These are phyloP conservation scores for Gossypium schwendimanii DNA, from an alignment of 441 rosid species.

Conservation along the genomic window DNA sequence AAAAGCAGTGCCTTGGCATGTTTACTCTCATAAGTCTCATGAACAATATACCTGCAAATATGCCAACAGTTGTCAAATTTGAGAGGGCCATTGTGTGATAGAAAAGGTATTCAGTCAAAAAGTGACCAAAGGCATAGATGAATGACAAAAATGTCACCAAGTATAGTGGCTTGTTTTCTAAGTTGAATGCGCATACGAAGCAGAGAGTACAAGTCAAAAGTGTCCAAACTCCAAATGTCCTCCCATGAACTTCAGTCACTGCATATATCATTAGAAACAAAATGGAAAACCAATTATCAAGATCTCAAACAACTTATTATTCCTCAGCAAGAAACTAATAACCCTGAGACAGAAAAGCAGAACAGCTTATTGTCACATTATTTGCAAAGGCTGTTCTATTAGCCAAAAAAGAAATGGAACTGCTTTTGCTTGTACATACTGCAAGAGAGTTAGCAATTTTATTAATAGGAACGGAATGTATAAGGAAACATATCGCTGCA, in stretches of 20 bases:
- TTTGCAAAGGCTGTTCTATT: background rate
- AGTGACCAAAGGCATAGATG: conserved; percentile 82
- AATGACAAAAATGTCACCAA: conserved; percentile 78
- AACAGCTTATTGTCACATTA: too few relatives aligned
- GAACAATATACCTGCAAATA: conserved; percentile 55
- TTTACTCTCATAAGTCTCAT: background rate
- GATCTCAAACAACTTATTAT: background rate
- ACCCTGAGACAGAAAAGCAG: background rate
- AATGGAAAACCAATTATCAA: background rate
- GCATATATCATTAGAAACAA: conserved; percentile 9
- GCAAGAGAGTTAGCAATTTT: background rate
- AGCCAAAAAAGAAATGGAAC: background rate
- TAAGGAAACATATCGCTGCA: background rate
- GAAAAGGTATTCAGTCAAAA: conserved; percentile 67
- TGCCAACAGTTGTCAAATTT: conserved; percentile 65
- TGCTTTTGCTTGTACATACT: background rate
- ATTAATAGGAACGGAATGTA: background rate
- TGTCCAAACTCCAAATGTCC: conserved; percentile 96
- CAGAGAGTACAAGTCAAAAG: conserved; percentile 90
- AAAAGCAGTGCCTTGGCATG: background rate
- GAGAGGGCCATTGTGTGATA: conserved; percentile 68
- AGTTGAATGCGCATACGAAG: conserved; percentile 83
- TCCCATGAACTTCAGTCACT: conserved; percentile 96
- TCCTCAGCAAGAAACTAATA: background rate
- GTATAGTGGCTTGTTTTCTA: conserved; percentile 68